A percentile compares a stretch with the other conserved stretches of the same genome.
phyloP scores from a whole-genome alignment of 768 basidiomycete species.

The Pisolithus microcarpus region DNA sequence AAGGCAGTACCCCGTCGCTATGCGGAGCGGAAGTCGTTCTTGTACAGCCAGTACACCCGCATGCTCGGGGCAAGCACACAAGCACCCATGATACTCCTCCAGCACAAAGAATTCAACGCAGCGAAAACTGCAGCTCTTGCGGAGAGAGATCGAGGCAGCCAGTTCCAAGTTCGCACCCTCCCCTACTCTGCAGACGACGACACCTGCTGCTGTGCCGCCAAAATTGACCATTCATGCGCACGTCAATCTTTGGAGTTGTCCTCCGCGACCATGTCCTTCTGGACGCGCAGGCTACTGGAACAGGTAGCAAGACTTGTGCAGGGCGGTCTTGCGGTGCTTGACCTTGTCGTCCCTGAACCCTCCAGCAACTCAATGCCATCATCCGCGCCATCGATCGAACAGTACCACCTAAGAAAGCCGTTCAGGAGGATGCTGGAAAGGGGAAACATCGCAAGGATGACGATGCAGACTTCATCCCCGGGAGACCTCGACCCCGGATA shows the following conservation, averaged over 20 bases:
- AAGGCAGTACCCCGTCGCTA: constrained; percentile 62
- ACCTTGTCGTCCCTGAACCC: constrained; percentile 63
- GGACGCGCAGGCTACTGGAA: constrained; percentile 39
- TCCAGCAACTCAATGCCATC: constrained; percentile 59
- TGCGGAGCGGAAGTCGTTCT: constrained; percentile 69
- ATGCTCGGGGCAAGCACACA: constrained; percentile 53
- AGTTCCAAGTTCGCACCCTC: constrained; percentile 33
- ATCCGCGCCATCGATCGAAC: constrained; percentile 60
- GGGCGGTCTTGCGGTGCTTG: constrained; percentile 62
- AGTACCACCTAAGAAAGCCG: constrained; percentile 52
- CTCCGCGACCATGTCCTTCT: constrained; percentile 54
- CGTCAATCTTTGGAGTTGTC: constrained; percentile 74
- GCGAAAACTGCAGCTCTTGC: constrained; percentile 56
- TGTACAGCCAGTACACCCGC: constrained; percentile 72
- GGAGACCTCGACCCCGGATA: constrained; percentile 56
- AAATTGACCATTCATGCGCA: constrained; percentile 65
- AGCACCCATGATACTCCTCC: constrained; percentile 69
- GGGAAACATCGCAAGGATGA: constrained; percentile 50
- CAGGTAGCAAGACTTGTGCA: constrained; percentile 49
- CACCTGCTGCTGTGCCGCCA: constrained; percentile 31
- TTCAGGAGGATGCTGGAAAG: constrained; percentile 45
- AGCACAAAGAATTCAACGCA: constrained; percentile 72
- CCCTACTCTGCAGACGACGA: constrained; percentile 29
- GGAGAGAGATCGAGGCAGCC: constrained; percentile 59
- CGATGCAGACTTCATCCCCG: constrained; percentile 57